Base-by-base conservation (phyloP, 495 filamentous ascomycete species). In the Xylaria acuta region DNA sequence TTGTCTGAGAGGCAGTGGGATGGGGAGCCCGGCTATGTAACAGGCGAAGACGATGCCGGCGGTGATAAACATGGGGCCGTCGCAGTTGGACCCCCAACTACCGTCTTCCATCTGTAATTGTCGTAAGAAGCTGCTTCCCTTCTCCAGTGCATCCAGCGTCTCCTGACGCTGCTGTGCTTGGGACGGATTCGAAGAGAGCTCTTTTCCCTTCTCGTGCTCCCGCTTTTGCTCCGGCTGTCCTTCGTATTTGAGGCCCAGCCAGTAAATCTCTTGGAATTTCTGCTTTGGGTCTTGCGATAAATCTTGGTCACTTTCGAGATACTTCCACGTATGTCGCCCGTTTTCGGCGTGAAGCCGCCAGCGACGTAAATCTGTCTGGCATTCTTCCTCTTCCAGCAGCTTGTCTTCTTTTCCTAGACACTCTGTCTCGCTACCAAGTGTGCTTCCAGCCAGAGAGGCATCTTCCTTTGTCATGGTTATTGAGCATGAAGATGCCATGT, bases 51-150 rank as follows among this genome's bases (percentile, higher is more conserved):
- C 86, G 12, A 93, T 77, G 12, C 92, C 91, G 5, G 92, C 92
- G 5, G 94, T 82, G 62, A 96, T 84, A 78, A 96, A 95, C 82
- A 85, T 81, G 5, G 83, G 83, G 4, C 92, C 93, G 59, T 93
- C 93, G 82, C 95, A 95, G 75, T 95, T 92, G 78, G 92, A 95
- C 5, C 84, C 93, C 93, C 93, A 96, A 77, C 94, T 91, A 3
- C 93, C 93, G 14, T 91, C 87, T 30, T 88, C 85, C 2, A 94
- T 86, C 76, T 96, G 93, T 30, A 95, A 82, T 25, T 90, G 82
- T 9, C 91, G 90, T 82, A 93, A 93, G 85, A 93, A 96, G 18
- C 86, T 84, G 45, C 94, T 81, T 59, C 88, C 91, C 82, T 94
- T 95, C 69, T 87, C 83, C 18, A 88, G 89, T n/a, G 89, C 83